These are phyloP conservation scores for Skeletonema costatum DNA, from an alignment of 108 stramenopile species.

Conservation along the genomic window DNA sequence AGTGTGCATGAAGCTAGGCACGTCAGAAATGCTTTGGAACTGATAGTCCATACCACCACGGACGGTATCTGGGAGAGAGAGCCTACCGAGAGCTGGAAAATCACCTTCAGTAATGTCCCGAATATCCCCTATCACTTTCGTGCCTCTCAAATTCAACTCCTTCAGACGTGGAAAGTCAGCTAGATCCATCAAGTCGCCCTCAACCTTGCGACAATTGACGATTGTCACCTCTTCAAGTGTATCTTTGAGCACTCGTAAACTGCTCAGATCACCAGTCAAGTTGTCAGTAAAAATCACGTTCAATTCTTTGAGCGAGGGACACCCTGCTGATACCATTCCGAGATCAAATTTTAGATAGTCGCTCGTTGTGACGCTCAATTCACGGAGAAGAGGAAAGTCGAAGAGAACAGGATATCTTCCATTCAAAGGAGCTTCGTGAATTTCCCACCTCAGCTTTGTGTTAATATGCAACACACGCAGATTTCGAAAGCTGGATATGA, in stretches of 20 bases:
- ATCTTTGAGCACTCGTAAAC: neutral
- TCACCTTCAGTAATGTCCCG: neutral
- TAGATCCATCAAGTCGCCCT: neutral
- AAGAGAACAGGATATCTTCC: neutral
- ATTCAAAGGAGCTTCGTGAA: neutral
- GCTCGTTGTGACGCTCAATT: neutral
- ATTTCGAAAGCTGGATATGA: neutral
- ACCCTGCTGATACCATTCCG: neutral
- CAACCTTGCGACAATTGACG: neutral
- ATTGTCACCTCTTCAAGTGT: neutral
- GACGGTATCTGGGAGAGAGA: neutral
- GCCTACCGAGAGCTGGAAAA: neutral
- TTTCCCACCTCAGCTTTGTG: no score
- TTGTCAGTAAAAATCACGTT: neutral
- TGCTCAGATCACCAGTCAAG: neutral
- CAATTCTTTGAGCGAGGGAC: neutral
- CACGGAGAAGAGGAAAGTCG: neutral
- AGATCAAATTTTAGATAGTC: neutral
- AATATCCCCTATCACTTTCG: neutral
- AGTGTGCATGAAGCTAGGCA: neutral
- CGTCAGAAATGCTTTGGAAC: neutral
- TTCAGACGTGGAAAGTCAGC: conserved; percentile 17
- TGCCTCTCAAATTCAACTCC: neutral
- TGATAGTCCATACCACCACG: neutral
- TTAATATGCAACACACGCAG: neutral